phyloP scores from a whole-genome alignment of 2,329 filamentous ascomycete species.

The Sarocladium strictum region DNA sequence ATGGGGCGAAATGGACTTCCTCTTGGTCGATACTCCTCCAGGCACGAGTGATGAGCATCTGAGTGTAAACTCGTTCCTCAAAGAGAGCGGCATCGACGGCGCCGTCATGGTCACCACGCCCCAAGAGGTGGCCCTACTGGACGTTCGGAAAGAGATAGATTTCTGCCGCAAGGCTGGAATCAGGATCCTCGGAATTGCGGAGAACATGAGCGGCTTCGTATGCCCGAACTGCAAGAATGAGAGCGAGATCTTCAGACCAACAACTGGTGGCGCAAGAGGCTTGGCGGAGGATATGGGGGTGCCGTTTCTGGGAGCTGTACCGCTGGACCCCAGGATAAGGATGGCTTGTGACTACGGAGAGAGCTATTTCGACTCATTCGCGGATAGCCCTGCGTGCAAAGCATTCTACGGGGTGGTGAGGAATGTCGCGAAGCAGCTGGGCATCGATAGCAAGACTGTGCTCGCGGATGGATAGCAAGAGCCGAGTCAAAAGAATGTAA shows the following conservation, averaged over 20 bases:
- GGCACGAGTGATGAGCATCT: conserved; percentile 95
- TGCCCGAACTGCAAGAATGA: conserved; percentile 84
- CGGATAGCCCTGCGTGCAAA: conserved; percentile 82
- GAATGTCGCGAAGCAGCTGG: conserved; percentile 60
- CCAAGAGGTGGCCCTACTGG: conserved; percentile 85
- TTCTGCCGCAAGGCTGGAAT: conserved; percentile 96
- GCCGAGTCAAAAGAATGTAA: conserved; percentile 15
- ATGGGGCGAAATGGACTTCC: conserved; percentile 91
- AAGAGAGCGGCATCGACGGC: conserved; percentile 86
- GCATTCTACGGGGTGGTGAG: conserved; percentile 78
- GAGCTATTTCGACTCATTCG: conserved; percentile 91
- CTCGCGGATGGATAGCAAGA: conserved; percentile 30
- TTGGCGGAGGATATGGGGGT: conserved; percentile 83
- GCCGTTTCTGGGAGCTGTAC: conserved; percentile 83
- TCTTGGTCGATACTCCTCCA: conserved; percentile 92
- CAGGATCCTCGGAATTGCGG: conserved; percentile 78
- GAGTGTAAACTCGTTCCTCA: conserved; percentile 85
- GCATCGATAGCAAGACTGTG: conserved; percentile 51
- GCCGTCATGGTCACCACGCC: conserved; percentile 92
- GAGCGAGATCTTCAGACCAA: conserved; percentile 83
- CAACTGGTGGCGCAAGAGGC: conserved; percentile 77
- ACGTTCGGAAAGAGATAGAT: conserved; percentile 95
- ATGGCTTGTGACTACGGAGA: conserved; percentile 97
- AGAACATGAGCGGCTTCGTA: conserved; percentile 98
- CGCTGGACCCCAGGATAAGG: conserved; percentile 86